Evolutionary conservation across 257 asterid species (phyloP).

Genomic region (Fraxinus americana): DNA sequence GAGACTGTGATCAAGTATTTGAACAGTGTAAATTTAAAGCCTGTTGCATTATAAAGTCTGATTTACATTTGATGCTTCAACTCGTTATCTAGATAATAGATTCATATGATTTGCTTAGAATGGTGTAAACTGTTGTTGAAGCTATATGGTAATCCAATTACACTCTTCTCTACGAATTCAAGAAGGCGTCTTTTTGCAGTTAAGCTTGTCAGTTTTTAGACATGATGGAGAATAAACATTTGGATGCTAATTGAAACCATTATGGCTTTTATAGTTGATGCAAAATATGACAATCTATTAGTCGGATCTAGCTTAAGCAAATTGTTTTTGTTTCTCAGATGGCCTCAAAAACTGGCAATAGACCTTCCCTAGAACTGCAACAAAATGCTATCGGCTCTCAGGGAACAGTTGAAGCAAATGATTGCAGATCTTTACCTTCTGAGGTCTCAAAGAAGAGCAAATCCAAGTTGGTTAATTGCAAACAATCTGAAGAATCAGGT

Average conservation of each 20-base stretch:
- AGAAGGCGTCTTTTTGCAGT: not conserved
- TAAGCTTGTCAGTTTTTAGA: not conserved
- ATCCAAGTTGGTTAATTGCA: slow-evolving; percentile 6
- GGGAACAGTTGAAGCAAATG: slow-evolving; percentile 18
- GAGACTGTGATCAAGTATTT: not conserved
- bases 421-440: slow-evolving; percentile 17
- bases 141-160: not conserved
- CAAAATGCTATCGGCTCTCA: slow-evolving; percentile 19
- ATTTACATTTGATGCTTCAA: not conserved
- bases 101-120: not conserved
- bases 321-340: slow-evolving; percentile 15
- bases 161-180: not conserved
- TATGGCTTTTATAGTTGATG: slow-evolving; percentile 3
- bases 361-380: slow-evolving; percentile 15
- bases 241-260: not conserved
- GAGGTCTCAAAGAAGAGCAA: slow-evolving; percentile 19
- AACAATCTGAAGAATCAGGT: slow-evolving; percentile 30
- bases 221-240: not conserved
- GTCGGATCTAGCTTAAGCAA: slow-evolving; percentile 16
- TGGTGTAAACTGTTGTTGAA: not conserved
- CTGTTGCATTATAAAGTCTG: not conserved
- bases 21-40: not conserved
- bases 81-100: not conserved
- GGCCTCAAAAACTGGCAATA: slow-evolving; percentile 32
- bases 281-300: not conserved